Conservation (phyloP, 495 filamentous ascomycete genomes). For the Penicillium cosmopolitanum region DNA sequence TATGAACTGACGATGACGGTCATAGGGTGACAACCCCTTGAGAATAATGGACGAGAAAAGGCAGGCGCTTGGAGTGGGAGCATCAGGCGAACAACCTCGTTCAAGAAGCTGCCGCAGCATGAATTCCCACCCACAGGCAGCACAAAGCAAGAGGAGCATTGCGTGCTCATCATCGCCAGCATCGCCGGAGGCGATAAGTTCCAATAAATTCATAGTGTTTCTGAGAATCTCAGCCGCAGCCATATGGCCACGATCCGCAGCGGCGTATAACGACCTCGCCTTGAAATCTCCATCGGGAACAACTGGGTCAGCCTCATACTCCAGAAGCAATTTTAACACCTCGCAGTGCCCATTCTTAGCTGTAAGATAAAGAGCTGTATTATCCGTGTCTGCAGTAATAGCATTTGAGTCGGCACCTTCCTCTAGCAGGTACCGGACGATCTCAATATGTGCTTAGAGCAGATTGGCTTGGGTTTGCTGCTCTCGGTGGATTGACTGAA, state of each 20-base stretch:
- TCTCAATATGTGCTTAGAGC: neutral
- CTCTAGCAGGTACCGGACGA: neutral
- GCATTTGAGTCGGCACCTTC: neutral
- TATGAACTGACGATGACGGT: no score
- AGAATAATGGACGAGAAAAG: neutral
- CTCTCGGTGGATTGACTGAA: no score
- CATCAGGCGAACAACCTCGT: neutral
- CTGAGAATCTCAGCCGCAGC: neutral
- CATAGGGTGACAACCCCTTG: neutral
- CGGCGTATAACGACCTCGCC: neutral
- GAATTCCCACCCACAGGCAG: neutral
- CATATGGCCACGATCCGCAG: neutral
- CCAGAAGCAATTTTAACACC: neutral
- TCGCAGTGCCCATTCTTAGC: neutral
- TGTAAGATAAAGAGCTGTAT: neutral
- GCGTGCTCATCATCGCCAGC: neutral
- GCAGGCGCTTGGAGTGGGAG: neutral
- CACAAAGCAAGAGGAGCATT: neutral
- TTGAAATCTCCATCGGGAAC: neutral
- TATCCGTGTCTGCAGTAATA: neutral
- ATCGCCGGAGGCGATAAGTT: neutral
- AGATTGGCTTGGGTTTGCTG: no score
- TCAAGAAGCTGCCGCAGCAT: neutral
- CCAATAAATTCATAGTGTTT: neutral
- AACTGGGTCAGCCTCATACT: neutral